phyloP scores from a whole-genome alignment of 441 rosid genomes.

The Gossypium gossypioides region DNA sequence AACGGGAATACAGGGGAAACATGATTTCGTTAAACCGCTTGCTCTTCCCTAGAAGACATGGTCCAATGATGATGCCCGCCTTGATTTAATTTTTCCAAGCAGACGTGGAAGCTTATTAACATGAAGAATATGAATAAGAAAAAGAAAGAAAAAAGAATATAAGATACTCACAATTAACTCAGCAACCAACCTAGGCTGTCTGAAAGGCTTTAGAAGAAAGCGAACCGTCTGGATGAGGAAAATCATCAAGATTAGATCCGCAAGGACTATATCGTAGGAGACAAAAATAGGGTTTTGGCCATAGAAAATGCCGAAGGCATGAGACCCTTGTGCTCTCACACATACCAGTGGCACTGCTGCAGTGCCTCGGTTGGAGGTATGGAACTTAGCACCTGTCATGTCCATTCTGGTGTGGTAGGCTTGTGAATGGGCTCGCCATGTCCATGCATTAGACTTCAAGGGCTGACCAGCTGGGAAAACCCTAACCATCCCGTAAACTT shows the following conservation, averaged over 20 bases:
- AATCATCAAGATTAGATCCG: slow-evolving; percentile 34
- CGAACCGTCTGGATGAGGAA: slow-evolving; percentile 26
- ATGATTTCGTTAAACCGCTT: slow-evolving; percentile 14
- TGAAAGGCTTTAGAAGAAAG: slow-evolving; percentile 58
- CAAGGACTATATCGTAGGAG: slow-evolving; percentile 30
- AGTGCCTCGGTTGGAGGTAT: background rate
- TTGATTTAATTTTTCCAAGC: slow-evolving; percentile 11
- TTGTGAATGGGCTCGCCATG: slow-evolving; percentile 12
- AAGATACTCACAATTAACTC: slow-evolving; percentile 54
- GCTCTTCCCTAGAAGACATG: slow-evolving; percentile 47
- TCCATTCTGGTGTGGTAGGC: background rate
- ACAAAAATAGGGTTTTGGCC: slow-evolving; percentile 36
- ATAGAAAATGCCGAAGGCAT: slow-evolving; percentile 30
- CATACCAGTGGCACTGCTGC: slow-evolving; percentile 26
- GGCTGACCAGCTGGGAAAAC: slow-evolving; percentile 9
- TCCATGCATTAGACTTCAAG: slow-evolving; percentile 1
- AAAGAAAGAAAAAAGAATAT: background rate
- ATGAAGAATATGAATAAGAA: background rate
- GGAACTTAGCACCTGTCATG: background rate
- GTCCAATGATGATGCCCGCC: slow-evolving; percentile 70
- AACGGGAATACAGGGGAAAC: slow-evolving; percentile 32
- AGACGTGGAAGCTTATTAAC: background rate
- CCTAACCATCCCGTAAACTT: slow-evolving; percentile 25
- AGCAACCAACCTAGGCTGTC: slow-evolving; percentile 56
- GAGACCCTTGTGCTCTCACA: slow-evolving; percentile 9